Conservation (phyloP, 495 filamentous ascomycete genomes). For the Hapsidospora chrysogenum region DNA sequence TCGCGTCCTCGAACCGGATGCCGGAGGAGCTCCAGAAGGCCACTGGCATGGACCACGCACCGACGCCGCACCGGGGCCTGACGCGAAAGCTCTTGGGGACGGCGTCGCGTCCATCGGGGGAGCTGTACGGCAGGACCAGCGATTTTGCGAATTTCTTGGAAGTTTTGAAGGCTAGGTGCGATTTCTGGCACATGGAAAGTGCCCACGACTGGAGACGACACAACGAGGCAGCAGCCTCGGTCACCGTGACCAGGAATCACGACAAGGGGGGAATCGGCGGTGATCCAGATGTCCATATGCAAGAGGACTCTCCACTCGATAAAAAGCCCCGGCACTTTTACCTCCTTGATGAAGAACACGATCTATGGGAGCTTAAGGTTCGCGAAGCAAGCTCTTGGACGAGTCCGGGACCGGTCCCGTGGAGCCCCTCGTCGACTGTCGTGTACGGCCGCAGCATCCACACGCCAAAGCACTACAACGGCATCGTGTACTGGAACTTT, state of each 20-base stretch:
- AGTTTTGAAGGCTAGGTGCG: conserved; percentile 47
- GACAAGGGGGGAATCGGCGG: too few relatives aligned
- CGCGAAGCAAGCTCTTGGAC: neutral
- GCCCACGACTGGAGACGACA: conserved; percentile 45
- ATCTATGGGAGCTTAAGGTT: conserved; percentile 4
- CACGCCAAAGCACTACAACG: conserved; percentile 30
- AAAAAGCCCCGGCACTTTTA: conserved; percentile 16
- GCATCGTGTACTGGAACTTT: conserved; percentile 40
- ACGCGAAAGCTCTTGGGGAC: conserved; percentile 26
- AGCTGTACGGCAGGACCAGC: conserved; percentile 32
- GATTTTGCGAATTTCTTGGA: conserved; percentile 55
- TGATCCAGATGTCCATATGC: too few relatives aligned
- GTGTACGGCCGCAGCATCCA: conserved; percentile 43
- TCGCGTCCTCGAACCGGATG: conserved; percentile 59
- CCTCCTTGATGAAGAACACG: conserved; percentile 9
- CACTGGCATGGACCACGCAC: conserved; percentile 37
- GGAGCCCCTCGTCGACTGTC: conserved; percentile 28
- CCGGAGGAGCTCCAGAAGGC: conserved; percentile 57
- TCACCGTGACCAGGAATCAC: too few relatives aligned
- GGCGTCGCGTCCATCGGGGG: conserved; percentile 11
- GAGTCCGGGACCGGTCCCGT: conserved; percentile 11
- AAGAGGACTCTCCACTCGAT: neutral
- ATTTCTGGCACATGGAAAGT: conserved; percentile 58
- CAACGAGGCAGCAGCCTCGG: conserved; percentile 11
- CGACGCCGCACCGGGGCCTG: conserved; percentile 30